Evolutionary conservation across 179 eudicot genomes (phyloP), one percentile per base, ranked within the genome.

Genomic region (Pouteria campechiana): DNA sequence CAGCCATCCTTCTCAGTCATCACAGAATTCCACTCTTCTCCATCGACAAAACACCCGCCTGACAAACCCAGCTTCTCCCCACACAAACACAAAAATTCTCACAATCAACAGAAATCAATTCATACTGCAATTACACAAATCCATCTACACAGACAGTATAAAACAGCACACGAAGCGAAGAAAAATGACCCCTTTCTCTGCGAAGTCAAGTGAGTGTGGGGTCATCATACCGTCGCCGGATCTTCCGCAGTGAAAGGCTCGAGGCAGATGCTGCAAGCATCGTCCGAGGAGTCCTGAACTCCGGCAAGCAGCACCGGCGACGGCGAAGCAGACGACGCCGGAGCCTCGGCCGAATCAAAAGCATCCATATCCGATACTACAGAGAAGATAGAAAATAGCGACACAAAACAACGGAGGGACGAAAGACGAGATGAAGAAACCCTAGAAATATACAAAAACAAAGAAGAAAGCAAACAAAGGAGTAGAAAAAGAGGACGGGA

Each of bases 251-350:
- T 38, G 64, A 85, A 85, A 42, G 81, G 65, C 30, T 85, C 95
- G 18, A 81, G 90, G 27, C 95, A 85, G 29, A 85, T 85, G 55
- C 92, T 85, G 38, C 88, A 85, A 9, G 70, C 73, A 23, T 78
- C 80, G 16, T 69, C 78, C 25, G 38, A 32, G 27, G 57, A 44
- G 20, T 61, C 75, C 25, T 44, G 63, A 23, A 33, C 7, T 14
- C 13, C 25, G 1, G 36, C 52, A 34, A 35, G 32, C 52, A 22
- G 42, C 44, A 50, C 0, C 43, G 6, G 15, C 24, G 20, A 43
- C 15, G n/a, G 63, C 53, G 13, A 56, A 15, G 50, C 36, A 11
- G 68, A 44, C 13, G 54, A 46, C 14, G 57, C 14, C 3, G 48
- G 14, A 17, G 54, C 32, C 13, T 31, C 32, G 25, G 18, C 13